phyloP scores from a whole-genome alignment of 495 filamentous ascomycete genomes.

The Xylaria cubensis region DNA sequence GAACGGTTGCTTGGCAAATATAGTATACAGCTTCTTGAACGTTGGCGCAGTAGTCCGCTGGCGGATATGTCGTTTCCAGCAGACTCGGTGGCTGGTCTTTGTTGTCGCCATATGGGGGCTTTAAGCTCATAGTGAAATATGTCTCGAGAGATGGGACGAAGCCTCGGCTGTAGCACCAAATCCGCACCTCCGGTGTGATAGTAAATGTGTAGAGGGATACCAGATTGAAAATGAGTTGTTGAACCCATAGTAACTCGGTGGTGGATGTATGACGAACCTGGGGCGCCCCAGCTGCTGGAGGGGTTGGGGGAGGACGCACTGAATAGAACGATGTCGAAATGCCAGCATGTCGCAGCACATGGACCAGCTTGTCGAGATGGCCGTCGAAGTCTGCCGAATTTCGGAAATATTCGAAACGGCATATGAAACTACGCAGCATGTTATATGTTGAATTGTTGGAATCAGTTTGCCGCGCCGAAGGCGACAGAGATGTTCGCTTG shows the following conservation, averaged over 20 bases:
- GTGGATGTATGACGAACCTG: slow-evolving; percentile 32
- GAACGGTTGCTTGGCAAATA: slow-evolving; percentile 34
- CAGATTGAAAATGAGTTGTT: slow-evolving; percentile 34
- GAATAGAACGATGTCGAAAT: slow-evolving; percentile 35
- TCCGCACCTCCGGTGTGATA: slow-evolving; percentile 45
- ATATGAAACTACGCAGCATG: slow-evolving; percentile 42
- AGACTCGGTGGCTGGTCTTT: slow-evolving; percentile 30
- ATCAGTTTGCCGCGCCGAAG: slow-evolving; percentile 57
- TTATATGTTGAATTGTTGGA: slow-evolving; percentile 34
- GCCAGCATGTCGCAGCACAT: slow-evolving; percentile 35
- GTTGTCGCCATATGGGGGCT: slow-evolving; percentile 30
- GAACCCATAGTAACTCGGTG: slow-evolving; percentile 39
- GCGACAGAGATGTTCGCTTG: slow-evolving; percentile 66
- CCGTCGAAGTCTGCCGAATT: slow-evolving; percentile 28
- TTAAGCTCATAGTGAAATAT: slow-evolving; percentile 42
- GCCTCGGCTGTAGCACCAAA: slow-evolving; percentile 43
- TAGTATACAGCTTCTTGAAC: slow-evolving; percentile 38
- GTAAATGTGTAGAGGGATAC: slow-evolving; percentile 44
- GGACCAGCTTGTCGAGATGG: slow-evolving; percentile 35
- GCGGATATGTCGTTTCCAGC: slow-evolving; percentile 35
- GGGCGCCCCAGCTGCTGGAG: slow-evolving; percentile 15
- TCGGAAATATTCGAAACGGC: slow-evolving; percentile 33
- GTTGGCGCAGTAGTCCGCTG: slow-evolving; percentile 36
- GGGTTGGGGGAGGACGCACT: slow-evolving; percentile 21
- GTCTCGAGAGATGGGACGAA: slow-evolving; percentile 38